Percentiles rank a stretch among this genome's conserved stretches.
Conservation (phyloP, 148 eudicot genomes). For the Cornus suecica region DNA sequence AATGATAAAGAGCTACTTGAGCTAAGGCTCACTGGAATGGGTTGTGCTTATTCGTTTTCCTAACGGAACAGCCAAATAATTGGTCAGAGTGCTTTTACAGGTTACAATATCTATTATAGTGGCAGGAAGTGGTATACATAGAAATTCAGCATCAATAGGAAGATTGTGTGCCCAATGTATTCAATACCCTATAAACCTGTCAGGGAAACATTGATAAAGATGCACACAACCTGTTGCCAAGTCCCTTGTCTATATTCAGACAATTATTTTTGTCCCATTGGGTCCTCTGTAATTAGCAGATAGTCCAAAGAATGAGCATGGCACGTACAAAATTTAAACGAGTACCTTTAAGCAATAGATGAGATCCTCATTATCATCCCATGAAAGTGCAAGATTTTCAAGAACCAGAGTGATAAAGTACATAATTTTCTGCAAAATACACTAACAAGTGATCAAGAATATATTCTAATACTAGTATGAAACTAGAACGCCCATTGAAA, state of each 20-base stretch:
- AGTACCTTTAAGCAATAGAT: slow-evolving; percentile 85
- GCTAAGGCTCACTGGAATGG: background rate
- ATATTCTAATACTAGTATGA: background rate
- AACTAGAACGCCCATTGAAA: background rate
- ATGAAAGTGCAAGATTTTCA: slow-evolving; percentile 90
- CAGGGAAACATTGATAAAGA: background rate
- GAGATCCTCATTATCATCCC: slow-evolving; percentile 85
- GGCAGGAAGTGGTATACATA: too few relatives aligned
- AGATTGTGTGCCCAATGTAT: too few relatives aligned
- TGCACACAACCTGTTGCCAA: background rate
- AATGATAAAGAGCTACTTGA: too few relatives aligned
- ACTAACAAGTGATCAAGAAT: slow-evolving; percentile 3
- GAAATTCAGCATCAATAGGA: too few relatives aligned
- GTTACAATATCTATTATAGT: too few relatives aligned
- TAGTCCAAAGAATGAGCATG: background rate
- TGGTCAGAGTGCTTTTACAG: too few relatives aligned
- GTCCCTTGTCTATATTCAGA: background rate
- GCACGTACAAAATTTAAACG: background rate
- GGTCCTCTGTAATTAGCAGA: background rate
- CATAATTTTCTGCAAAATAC: slow-evolving; percentile 75
- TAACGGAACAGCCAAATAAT: background rate
- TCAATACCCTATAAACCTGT: background rate
- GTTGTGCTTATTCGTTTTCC: background rate
- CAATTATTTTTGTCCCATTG: background rate
- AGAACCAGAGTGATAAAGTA: slow-evolving; percentile 82